phyloP scores from a whole-genome alignment of 331 rosid genomes.

The Rosa hybrid region DNA sequence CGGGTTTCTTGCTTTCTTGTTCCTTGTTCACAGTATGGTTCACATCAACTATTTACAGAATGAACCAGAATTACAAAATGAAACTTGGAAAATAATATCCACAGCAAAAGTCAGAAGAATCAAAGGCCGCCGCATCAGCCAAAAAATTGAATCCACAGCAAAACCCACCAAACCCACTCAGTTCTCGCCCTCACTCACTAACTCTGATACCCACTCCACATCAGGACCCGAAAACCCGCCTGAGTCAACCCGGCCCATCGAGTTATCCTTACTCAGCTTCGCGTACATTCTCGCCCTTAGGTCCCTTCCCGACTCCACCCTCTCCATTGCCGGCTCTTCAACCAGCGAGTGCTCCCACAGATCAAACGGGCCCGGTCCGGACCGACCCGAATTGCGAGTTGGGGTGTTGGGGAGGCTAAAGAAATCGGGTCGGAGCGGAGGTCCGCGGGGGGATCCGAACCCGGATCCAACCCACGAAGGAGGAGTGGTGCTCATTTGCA shows the following conservation, averaged over 20 bases:
- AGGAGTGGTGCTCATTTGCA: slow-evolving; percentile 19
- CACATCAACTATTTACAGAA: slow-evolving; percentile 28
- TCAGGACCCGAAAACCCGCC: slow-evolving; percentile 37
- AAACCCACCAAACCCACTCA: neutral
- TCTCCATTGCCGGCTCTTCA: slow-evolving; percentile 76
- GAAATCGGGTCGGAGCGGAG: slow-evolving; percentile 33
- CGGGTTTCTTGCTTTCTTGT: neutral
- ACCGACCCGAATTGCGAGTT: slow-evolving; percentile 9
- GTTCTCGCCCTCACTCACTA: slow-evolving; percentile 26
- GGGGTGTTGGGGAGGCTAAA: slow-evolving; percentile 29
- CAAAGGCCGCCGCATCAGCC: slow-evolving; percentile 26
- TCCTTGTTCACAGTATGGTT: neutral
- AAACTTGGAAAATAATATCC: neutral
- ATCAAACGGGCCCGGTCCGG: slow-evolving; percentile 10
- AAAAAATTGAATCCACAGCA: neutral
- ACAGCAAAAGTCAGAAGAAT: slow-evolving; percentile 27
- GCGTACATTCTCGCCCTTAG: slow-evolving; percentile 70
- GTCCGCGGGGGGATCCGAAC: slow-evolving; percentile 25
- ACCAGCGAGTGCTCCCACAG: slow-evolving; percentile 32
- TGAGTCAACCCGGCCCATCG: slow-evolving; percentile 31
- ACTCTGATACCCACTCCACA: slow-evolving; percentile 61
- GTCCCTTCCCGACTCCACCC: slow-evolving; percentile 80
- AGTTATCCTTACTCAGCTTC: slow-evolving; percentile 61
- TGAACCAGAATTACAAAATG: slow-evolving; percentile 22
- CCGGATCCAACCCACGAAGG: slow-evolving; percentile 31